Conservation (phyloP, 31 red algal species). For the Asparagopsis taxiformis region DNA sequence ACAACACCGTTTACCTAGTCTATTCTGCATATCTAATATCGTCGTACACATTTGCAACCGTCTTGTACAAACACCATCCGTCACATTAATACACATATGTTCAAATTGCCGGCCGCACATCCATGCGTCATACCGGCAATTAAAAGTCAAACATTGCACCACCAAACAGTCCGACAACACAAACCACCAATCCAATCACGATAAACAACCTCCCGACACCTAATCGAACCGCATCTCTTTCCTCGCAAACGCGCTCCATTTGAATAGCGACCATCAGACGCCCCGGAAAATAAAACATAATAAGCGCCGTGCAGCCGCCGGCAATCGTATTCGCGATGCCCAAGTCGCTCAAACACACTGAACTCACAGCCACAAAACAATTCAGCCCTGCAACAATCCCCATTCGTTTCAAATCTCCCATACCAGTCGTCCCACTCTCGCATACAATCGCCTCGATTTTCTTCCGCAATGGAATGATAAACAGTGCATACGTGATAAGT, state of each 20-base stretch:
- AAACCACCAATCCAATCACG: conserved; percentile 41
- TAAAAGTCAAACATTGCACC: conserved; percentile 2
- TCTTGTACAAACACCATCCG: no score
- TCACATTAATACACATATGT: no score
- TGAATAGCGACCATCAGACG: conserved; percentile 43
- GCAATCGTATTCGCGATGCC: conserved; percentile 67
- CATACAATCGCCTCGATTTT: conserved; percentile 53
- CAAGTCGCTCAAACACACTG: conserved; percentile 48
- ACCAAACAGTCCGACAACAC: conserved; percentile 23
- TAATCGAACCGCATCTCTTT: conserved; percentile 33
- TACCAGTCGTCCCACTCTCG: conserved; percentile 10
- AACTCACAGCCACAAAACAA: conserved; percentile 20
- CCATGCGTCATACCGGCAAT: no score
- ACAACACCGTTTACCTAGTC: no score
- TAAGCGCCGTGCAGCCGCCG: conserved; percentile 71
- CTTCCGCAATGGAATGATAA: conserved; percentile 78
- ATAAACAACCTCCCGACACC: conserved; percentile 35
- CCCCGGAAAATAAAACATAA: conserved; percentile 79
- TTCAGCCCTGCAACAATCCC: conserved; percentile 31
- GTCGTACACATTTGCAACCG: no score
- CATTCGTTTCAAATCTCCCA: conserved; percentile 29
- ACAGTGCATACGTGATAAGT: conserved; percentile 69
- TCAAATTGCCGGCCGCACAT: no score
- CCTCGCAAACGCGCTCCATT: conserved; percentile 9
- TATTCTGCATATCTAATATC: no score